Conservation (phyloP, 2,329 filamentous ascomycete genomes). For the Epichloe glyceriae region DNA sequence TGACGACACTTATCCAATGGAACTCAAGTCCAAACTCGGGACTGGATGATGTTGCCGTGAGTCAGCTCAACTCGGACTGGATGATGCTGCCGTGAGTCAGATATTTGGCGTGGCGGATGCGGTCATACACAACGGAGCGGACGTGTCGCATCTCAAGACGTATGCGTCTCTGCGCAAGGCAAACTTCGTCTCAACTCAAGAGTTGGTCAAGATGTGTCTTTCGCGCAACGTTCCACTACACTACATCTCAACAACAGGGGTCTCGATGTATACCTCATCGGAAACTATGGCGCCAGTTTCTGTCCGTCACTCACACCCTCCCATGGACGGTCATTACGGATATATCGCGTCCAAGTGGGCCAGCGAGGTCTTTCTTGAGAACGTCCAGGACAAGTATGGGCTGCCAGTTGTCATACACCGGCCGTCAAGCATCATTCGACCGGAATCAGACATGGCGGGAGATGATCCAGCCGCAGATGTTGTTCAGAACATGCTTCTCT, state of each 20-base stretch:
- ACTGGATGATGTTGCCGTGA: too few relatives aligned
- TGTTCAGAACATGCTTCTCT: background rate
- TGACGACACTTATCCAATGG: conserved; percentile 6
- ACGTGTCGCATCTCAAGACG: conserved; percentile 19
- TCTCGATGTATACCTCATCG: background rate
- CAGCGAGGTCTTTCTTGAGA: conserved; percentile 18
- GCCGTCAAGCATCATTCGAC: conserved; percentile 4
- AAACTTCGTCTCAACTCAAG: conserved; percentile 19
- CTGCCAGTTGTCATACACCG: conserved; percentile 8
- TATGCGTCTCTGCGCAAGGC: conserved; percentile 15
- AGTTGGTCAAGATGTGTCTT: conserved; percentile 13
- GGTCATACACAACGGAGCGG: conserved; percentile 38
- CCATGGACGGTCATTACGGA: conserved; percentile 13
- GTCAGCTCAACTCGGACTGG: conserved; percentile 27
- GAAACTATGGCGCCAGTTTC: background rate
- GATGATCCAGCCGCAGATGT: background rate
- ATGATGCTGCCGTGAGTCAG: conserved; percentile 4
- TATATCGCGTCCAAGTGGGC: conserved; percentile 22
- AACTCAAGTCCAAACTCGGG: conserved; percentile 8
- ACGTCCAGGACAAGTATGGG: conserved; percentile 2
- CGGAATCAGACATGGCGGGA: background rate
- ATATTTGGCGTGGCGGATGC: conserved; percentile 10
- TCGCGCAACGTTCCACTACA: conserved; percentile 19
- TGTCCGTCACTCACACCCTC: conserved; percentile 1
- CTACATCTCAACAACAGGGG: conserved; percentile 1